These are phyloP conservation scores for Hibiscus syriacus DNA, from an alignment of 345 rosid genomes.

Conservation along the genomic window DNA sequence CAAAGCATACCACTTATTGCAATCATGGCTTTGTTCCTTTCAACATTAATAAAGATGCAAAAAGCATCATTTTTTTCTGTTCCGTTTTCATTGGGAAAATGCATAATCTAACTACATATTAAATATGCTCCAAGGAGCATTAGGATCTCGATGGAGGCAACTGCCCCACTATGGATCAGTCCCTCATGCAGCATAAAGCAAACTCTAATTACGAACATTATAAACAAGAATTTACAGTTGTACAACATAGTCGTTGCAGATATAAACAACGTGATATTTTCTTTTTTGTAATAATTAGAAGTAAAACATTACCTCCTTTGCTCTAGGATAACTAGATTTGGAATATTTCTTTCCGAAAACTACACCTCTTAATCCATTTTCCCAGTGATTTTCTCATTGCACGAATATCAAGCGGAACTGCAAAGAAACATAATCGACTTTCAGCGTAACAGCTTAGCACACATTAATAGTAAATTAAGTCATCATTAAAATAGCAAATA, in stretches of 20 bases:
- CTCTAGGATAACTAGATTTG: too few relatives aligned
- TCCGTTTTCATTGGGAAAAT: neutral
- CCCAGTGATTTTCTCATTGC: conserved; percentile 71
- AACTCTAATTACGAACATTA: neutral
- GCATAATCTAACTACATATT: neutral
- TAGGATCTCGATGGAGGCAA: neutral
- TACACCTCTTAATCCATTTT: conserved; percentile 76
- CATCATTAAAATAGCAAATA: neutral
- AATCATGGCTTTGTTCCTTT: neutral
- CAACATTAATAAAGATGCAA: neutral
- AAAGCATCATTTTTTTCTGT: neutral
- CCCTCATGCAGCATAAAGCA: neutral
- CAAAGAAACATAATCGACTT: conserved; percentile 15
- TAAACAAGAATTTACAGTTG: neutral
- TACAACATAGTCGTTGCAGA: neutral
- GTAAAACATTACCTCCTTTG: too few relatives aligned
- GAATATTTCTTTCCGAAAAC: conserved; percentile 61
- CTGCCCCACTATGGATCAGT: neutral
- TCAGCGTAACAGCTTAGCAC: conserved; percentile 9
- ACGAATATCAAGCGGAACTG: conserved; percentile 12
- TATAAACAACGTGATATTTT: neutral
- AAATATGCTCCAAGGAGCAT: neutral
- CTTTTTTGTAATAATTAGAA: neutral
- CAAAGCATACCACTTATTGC: neutral
- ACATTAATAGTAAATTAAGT: neutral